phyloP scores from a whole-genome alignment of 176 grass and related monocot genomes.

The Carex scoparia region DNA sequence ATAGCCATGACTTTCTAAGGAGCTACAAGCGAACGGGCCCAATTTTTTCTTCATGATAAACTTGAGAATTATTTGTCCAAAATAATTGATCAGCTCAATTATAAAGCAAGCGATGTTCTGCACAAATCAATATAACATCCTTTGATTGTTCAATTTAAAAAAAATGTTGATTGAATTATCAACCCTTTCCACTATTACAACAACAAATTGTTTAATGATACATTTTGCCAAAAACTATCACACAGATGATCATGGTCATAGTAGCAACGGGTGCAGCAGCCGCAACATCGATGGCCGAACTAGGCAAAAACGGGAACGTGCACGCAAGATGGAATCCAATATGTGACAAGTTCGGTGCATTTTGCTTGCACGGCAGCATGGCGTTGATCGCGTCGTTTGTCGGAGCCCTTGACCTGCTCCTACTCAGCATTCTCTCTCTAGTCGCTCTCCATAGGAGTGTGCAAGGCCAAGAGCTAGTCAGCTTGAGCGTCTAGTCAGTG shows the following conservation, averaged over 20 bases:
- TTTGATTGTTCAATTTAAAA: not conserved
- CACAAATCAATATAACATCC: not conserved
- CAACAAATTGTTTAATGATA: not conserved
- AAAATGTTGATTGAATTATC: too few relatives aligned
- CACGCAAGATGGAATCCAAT: conserved; percentile 80
- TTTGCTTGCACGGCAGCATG: conserved; percentile 59
- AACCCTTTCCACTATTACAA: too few relatives aligned
- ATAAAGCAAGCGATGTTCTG: not conserved
- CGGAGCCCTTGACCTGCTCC: conserved; percentile 41
- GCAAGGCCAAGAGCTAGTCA: conserved; percentile 27
- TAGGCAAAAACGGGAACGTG: conserved; percentile 76
- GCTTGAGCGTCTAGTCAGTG: conserved; percentile 12
- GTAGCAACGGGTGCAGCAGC: conserved; percentile 51
- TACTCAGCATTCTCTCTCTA: conserved; percentile 40
- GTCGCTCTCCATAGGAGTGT: conserved; percentile 19
- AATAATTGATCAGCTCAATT: not conserved
- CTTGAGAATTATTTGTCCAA: not conserved
- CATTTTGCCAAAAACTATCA: not conserved
- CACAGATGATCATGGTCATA: conserved; percentile 52
- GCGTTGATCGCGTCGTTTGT: conserved; percentile 47
- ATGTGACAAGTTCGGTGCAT: conserved; percentile 61
- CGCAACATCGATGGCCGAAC: conserved; percentile 52
- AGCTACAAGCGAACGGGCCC: not conserved
- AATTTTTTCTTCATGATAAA: not conserved
- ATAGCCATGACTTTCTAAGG: too few relatives aligned